Evolutionary conservation across 176 grass and related monocot genomes (phyloP).

Genomic region (Cocos nucifera): DNA sequence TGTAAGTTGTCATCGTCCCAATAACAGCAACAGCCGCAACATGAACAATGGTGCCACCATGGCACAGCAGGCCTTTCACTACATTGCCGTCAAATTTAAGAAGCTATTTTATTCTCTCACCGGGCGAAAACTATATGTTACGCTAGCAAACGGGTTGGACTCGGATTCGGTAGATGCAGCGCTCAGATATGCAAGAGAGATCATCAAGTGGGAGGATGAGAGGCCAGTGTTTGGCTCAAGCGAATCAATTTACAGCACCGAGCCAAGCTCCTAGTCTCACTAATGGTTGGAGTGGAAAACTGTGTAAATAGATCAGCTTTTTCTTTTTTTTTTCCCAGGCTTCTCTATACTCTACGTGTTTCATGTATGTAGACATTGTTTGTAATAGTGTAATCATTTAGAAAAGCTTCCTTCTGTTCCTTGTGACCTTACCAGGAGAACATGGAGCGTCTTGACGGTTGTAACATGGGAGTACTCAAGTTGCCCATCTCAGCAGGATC

Average conservation of each 20-base stretch:
- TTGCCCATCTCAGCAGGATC: no score
- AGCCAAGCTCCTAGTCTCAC: constrained; percentile 55
- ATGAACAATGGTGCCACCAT: constrained; percentile 31
- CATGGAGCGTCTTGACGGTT: no score
- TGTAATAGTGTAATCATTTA: neutral
- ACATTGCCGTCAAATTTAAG: constrained; percentile 77
- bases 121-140: constrained; percentile 55
- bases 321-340: neutral
- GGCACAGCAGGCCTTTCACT: constrained; percentile 61
- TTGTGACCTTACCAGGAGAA: no score
- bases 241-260: constrained; percentile 63
- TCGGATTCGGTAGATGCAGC: constrained; percentile 39
- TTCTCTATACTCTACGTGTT: neutral
- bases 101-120: constrained; percentile 57
- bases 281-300: constrained; percentile 5
- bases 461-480: no score
- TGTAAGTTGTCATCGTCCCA: constrained; percentile 33
- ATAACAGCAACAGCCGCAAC: constrained; percentile 4
- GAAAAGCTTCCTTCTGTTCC: no score
- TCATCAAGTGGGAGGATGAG: constrained; percentile 85
- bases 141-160: constrained; percentile 50
- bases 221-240: constrained; percentile 36
- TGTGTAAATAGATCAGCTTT: no score
- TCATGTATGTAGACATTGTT: constrained; percentile 5
- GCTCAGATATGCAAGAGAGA: constrained; percentile 53